Evolutionary conservation across 2,329 filamentous ascomycete genomes (phyloP), one percentile per base, ranked within the genome.

Genomic region (Diaporthe eres): DNA sequence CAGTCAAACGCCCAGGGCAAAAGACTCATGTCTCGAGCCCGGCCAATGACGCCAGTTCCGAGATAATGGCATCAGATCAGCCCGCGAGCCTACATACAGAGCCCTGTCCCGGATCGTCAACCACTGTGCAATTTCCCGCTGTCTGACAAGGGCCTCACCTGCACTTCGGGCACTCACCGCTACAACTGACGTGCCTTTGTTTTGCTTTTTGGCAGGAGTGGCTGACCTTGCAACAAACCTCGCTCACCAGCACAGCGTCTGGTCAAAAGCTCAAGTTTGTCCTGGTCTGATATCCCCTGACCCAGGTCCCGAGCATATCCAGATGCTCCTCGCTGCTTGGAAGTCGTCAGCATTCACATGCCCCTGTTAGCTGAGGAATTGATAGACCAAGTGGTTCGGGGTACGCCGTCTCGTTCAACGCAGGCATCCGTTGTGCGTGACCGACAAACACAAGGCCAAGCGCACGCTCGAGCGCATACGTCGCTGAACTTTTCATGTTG

Each of bases 41-140:
- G 34, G 31, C 22, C 65, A 70, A 70, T 70, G 65, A 70, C 65
- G 65, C 49, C 47, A 70, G 65, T 70, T 70, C 65, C 47, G 49
- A 19, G n/a, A 42, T 70, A 53, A 70, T 70, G 31, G 65, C 65
- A 70, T 70, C 65, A 70, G 44, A 34, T 42, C 65, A 55, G 15
- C 17, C 17, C 5, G 17, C 57, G 22, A 39, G 25, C 60, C 13
- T 28, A 28, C 44, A 25, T 28, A 49, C 9, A 34, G 19, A 39
- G 34, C 65, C 31, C 9, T 42, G 44, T 42, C 65, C 65, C 47
- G 15, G 65, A 70, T 42, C 47, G 34, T 55, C 65, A 7, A 49
- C 47, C 65, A 53, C 34, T n/a, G 2, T 70, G 49, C 34, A 70
- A 70, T 70, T 55, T 70, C n/a, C 47, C 9, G n/a, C 39, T 4